Conservation (phyloP, 768 basidiomycete genomes). For the Suillus fuscotomentosus region DNA sequence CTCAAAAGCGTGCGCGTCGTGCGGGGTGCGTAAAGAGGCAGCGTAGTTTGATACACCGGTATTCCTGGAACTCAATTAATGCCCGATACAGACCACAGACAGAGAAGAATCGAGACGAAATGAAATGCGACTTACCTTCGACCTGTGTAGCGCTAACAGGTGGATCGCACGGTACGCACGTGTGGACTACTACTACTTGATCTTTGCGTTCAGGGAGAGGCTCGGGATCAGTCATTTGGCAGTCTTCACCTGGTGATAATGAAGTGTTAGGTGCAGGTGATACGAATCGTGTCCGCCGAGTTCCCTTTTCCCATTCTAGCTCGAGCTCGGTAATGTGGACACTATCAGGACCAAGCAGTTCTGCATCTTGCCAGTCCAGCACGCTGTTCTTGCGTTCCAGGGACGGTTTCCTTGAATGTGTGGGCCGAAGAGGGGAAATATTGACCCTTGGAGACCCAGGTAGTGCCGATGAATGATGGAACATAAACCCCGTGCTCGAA, state of each 20-base stretch:
- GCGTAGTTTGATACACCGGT: constrained; percentile 68
- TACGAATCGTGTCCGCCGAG: constrained; percentile 9
- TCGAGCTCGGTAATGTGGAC: constrained; percentile 43
- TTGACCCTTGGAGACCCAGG: constrained; percentile 6
- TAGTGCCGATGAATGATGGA: constrained; percentile 13
- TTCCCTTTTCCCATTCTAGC: constrained; percentile 29
- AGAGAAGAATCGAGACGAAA: neutral
- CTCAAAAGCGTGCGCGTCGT: constrained; percentile 43
- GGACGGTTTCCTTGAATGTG: neutral
- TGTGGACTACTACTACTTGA: constrained; percentile 54
- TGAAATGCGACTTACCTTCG: constrained; percentile 51
- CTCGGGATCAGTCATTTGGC: neutral
- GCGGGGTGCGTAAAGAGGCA: constrained; percentile 42
- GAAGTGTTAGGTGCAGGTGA: constrained; percentile 4
- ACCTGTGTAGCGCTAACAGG: constrained; percentile 65
- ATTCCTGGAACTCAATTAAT: constrained; percentile 48
- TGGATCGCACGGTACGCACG: constrained; percentile 61
- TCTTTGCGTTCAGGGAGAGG: neutral
- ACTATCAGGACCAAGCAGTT: constrained; percentile 45
- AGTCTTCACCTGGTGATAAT: constrained; percentile 9
- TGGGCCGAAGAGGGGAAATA: constrained; percentile 1
- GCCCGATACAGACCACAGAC: neutral
- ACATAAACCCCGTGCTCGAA: constrained; percentile 14
- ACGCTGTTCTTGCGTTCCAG: constrained; percentile 18
- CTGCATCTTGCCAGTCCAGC: constrained; percentile 41